Conservation (phyloP, 2,329 filamentous ascomycete species). For the Tympanopsis confertula region DNA sequence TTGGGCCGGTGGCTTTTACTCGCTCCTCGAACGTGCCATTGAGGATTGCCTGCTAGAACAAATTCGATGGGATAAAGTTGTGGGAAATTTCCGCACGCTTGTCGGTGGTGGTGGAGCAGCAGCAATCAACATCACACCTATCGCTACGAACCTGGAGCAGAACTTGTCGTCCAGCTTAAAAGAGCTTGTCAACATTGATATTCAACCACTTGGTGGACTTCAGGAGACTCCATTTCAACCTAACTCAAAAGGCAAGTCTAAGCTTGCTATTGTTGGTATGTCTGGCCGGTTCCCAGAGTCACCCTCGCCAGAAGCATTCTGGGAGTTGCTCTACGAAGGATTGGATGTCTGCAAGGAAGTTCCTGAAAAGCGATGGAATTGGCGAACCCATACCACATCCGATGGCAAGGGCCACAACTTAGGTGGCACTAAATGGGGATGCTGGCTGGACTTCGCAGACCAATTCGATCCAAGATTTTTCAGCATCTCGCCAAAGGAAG, state of each 20-base stretch:
- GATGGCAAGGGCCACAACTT: constrained; percentile 58
- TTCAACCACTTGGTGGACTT: too few relatives aligned
- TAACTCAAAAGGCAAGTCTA: constrained; percentile 49
- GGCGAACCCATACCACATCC: constrained; percentile 54
- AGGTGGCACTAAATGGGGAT: constrained; percentile 20
- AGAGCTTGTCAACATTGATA: too few relatives aligned
- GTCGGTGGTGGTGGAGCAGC: too few relatives aligned
- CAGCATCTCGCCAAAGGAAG: constrained; percentile 73
- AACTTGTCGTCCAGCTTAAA: too few relatives aligned
- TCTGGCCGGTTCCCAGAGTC: constrained; percentile 54
- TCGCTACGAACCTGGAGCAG: too few relatives aligned
- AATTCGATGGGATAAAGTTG: too few relatives aligned
- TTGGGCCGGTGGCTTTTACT: too few relatives aligned
- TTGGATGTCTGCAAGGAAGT: constrained; percentile 53
- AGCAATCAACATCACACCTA: too few relatives aligned
- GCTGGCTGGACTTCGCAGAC: constrained; percentile 52
- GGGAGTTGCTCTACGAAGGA: constrained; percentile 57
- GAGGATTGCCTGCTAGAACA: too few relatives aligned
- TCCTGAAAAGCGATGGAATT: constrained; percentile 57
- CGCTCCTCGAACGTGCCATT: too few relatives aligned
- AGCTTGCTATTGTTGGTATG: constrained; percentile 59
- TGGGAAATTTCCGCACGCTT: too few relatives aligned
- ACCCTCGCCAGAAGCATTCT: constrained; percentile 47
- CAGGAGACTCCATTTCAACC: too few relatives aligned
- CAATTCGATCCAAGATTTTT: constrained; percentile 71